Evolutionary conservation across 768 basidiomycete species (phyloP).

Genomic region (Clavaria fumosa): DNA sequence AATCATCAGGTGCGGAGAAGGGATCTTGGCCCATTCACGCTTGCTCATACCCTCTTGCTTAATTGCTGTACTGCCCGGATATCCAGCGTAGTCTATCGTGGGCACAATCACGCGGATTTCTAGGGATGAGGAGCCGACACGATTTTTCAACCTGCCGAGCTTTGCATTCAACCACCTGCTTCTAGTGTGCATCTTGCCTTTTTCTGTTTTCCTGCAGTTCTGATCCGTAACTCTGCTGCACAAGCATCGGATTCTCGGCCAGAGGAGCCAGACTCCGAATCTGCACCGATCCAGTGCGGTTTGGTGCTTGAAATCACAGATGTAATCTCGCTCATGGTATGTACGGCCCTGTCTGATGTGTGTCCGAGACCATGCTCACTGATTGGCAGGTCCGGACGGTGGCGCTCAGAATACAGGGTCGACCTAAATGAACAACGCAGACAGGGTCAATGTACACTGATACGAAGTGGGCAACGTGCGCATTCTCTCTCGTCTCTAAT

Average conservation of each 20-base stretch:
- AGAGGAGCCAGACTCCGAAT: conserved; percentile 42
- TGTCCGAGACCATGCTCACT: conserved; percentile 2
- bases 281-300: conserved; percentile 64
- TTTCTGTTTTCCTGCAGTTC: conserved; percentile 16
- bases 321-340: conserved; percentile 29
- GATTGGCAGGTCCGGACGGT: conserved; percentile 63
- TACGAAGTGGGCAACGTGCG: conserved; percentile 91
- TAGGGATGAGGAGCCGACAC: conserved; percentile 45
- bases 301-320: neutral
- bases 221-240: conserved; percentile 5
- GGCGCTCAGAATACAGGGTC: conserved; percentile 78
- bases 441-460: conserved; percentile 83
- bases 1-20: conserved; percentile 60
- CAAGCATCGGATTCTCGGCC: conserved; percentile 58
- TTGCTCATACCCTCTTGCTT: neutral
- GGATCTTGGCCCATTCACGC: conserved; percentile 6
- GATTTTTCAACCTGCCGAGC: conserved; percentile 68
- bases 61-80: conserved; percentile 2
- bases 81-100: conserved; percentile 56
- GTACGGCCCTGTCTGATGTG: conserved; percentile 6
- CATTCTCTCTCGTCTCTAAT: conserved; percentile 2
- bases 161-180: conserved; percentile 80
- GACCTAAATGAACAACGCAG: conserved; percentile 50
- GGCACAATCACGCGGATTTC: conserved; percentile 57
- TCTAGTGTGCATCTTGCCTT: conserved; percentile 35